Evolutionary conservation across 331 rosid genomes (phyloP).

Genomic region (Quercus tomentella): DNA sequence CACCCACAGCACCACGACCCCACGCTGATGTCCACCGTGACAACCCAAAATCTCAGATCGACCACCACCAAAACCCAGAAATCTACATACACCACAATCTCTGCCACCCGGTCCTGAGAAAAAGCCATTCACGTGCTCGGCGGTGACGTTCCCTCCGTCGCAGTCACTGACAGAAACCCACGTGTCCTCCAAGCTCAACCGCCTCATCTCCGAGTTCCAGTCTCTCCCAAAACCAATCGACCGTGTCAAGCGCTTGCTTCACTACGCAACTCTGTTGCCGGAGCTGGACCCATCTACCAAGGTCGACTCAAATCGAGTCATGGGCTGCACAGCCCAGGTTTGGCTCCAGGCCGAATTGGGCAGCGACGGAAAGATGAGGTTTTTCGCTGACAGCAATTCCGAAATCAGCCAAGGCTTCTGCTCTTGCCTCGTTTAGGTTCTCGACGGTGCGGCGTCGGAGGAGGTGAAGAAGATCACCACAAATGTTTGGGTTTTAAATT

Average conservation of each 20-base stretch:
- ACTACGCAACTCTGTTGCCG: conserved; percentile 43
- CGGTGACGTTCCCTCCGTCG: conserved; percentile 31
- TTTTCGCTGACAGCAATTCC: conserved; percentile 83
- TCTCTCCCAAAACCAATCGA: conserved; percentile 57
- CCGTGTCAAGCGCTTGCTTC: conserved; percentile 62
- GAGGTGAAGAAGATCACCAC: conserved; percentile 59
- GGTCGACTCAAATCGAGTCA: conserved; percentile 73
- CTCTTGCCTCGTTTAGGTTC: conserved; percentile 65
- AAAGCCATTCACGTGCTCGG: conserved; percentile 42
- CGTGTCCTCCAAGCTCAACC: conserved; percentile 42
- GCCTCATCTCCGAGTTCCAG: conserved; percentile 48
- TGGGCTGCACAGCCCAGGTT: conserved; percentile 95
- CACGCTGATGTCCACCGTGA: no score
- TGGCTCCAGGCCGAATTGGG: conserved; percentile 70
- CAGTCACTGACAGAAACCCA: conserved; percentile 18
- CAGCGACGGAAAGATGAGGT: conserved; percentile 55
- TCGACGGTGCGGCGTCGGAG: conserved; percentile 66
- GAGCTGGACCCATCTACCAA: conserved; percentile 37
- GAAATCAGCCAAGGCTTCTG: conserved; percentile 80
- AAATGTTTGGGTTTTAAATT: no score
- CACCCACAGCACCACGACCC: no score
- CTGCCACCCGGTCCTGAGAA: background rate
- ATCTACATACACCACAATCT: no score
- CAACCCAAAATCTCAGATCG: no score
- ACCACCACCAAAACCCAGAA: no score